Conservation (phyloP, 2,329 filamentous ascomycete species). For the Didymella lethalis region DNA sequence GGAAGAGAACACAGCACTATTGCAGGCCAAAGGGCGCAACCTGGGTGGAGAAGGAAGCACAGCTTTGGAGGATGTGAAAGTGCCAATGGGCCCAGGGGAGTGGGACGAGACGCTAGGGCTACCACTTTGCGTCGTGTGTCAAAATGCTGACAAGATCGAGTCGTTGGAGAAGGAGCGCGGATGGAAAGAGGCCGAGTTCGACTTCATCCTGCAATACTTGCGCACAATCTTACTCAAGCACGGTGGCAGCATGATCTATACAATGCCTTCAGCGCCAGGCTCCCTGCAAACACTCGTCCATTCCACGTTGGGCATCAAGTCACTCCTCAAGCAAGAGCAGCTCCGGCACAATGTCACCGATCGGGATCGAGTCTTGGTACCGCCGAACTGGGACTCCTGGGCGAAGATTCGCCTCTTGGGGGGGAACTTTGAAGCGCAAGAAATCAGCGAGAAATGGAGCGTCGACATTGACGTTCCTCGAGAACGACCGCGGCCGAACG, state of each 20-base stretch:
- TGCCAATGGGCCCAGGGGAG: constrained; percentile 86
- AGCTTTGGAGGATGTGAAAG: constrained; percentile 54
- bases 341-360: constrained; percentile 80
- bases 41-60: constrained; percentile 39
- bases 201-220: constrained; percentile 92
- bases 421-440: constrained; percentile 91
- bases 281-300: constrained; percentile 82
- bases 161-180: constrained; percentile 85
- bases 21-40: constrained; percentile 67
- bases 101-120: constrained; percentile 91
- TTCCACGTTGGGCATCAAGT: constrained; percentile 85
- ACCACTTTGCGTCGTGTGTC: constrained; percentile 92
- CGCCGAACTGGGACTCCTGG: constrained; percentile 98
- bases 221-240: constrained; percentile 84
- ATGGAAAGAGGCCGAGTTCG: constrained; percentile 97
- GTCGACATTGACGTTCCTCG: constrained; percentile 71
- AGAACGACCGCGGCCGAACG: constrained; percentile 37
- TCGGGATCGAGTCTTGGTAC: constrained; percentile 91
- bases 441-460: constrained; percentile 83
- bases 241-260: constrained; percentile 66
- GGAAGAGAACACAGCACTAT: constrained; percentile 83
- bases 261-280: constrained; percentile 65
- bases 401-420: constrained; percentile 93
- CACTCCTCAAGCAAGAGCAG: constrained; percentile 65
- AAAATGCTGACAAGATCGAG: constrained; percentile 94